Base-by-base conservation (phyloP, 164 flowering plant species). In the Vitis vinifera region DNA sequence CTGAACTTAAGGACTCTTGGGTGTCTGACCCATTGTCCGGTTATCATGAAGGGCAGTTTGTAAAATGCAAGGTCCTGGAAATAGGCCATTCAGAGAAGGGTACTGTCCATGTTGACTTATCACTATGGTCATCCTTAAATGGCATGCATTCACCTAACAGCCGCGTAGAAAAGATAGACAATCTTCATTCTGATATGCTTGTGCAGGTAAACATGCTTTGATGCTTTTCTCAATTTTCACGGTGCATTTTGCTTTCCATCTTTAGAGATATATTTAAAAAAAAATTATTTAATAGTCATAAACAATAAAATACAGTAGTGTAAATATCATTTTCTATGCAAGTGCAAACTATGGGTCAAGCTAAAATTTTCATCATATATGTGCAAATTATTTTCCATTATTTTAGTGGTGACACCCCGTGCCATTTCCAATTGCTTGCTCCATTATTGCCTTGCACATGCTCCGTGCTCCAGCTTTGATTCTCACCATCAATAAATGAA, bases 11-110 rank as follows among this genome's bases (percentile, higher is more conserved):
- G 12, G 91, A 88, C 61, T 29, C 65, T n/a, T 89, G 88, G 88
- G 89, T 83, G 37, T 61, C 89, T 50, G 75, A 90, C 14, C 99
- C 99, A 73, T 76, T 93, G 63, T 61, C 80, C 73, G 90, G 81
- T 27, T 91, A 83, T 77, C 74, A 75, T 12, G 97, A 88, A 78
- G 98, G 99, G 30, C 91, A 95, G 64, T 90, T 91, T 82, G 97
- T 93, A 66, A 93, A 87, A 79, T 95, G 93, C 78, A 84, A 84
- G 82, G 93, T 93, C 53, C 74, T 93, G 19, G 95, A 88, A 69
- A 71, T 90, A 30, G 69, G 77, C 62, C 85, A 52, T 66, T 77
- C 96, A 37, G 75, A 59, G 44, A 86, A 73, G 75, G 94, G 93
- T 31, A 80, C 81, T 51, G 15, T 75, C 62, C 94, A 90, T 56